Percentiles rank a stretch among this genome's conserved stretches.
These are phyloP conservation scores for Chrysochromulina parva DNA, from an alignment of 78 protist species.

Conservation along the genomic window DNA sequence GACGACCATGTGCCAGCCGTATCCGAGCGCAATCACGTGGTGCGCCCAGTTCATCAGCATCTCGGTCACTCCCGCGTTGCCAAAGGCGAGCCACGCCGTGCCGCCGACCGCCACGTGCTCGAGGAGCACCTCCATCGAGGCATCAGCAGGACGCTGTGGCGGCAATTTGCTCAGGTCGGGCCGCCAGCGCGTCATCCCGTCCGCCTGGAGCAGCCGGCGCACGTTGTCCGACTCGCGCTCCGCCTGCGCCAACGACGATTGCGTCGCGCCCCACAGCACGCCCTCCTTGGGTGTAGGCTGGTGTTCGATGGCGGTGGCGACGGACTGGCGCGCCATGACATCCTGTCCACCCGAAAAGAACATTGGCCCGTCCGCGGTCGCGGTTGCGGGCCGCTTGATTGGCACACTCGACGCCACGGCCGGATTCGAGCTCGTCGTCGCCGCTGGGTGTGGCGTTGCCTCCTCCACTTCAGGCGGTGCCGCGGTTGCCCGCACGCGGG, in stretches of 20 bases:
- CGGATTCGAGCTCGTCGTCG: too few species aligned
- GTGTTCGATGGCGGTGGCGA: too few species aligned
- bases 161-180: neutral
- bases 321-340: too few species aligned
- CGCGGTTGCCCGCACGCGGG: too few species aligned
- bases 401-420: too few species aligned
- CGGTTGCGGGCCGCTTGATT: too few species aligned
- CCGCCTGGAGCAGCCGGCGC: neutral
- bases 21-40: neutral
- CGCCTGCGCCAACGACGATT: neutral
- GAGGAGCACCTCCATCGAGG: neutral
- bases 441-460: too few species aligned
- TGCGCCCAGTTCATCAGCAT: neutral
- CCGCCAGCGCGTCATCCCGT: neutral
- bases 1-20: neutral
- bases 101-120: neutral
- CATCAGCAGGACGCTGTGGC: neutral
- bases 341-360: too few species aligned
- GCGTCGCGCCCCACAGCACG: neutral
- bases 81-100: neutral
- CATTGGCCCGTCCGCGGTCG: too few species aligned
- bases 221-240: neutral
- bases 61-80: neutral
- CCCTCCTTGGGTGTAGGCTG: too few species aligned
- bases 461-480: too few species aligned